Base-by-base conservation (phyloP, 352 stramenopile species). In the Phytopythium kandeliae region DNA sequence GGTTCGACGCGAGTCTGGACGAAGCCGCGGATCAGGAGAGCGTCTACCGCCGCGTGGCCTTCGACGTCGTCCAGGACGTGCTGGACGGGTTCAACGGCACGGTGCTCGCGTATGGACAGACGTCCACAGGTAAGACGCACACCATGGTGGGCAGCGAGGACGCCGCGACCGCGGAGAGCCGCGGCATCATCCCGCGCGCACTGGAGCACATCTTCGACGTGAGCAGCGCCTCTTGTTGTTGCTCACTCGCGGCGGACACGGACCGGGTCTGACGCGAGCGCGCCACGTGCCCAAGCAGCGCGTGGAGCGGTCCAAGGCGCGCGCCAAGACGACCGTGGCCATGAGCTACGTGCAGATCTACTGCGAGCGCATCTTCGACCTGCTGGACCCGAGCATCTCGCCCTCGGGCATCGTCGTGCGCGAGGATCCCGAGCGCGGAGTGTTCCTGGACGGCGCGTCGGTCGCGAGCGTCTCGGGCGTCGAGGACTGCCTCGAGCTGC, bases 341-440 rank as follows among this genome's bases (percentile, higher is more conserved):
- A 38, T 86, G 19, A 91, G 78, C 48, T 91, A 85, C 51, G 77
- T 87, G 31, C 74, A 91, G 68, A 85, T 91, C 37, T 91, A 91
- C 65, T 89, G 77, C 60, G 79, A 89, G 55, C 77, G 78, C n/a
- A 67, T 91, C 30, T 84, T 78, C 35, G 79, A 91, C 43, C 53
- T 91, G 49, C 62, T 89, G 17, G 67, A 71, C 30, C 75, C 76
- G 7, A 61, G 65, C 26, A 74, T 58, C 7, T 48, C 52, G 11
- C 59, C 65, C 3, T 67, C 59, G 28, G 71, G 63, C 51, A 81
- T 89, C n/a, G 38, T 81, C 26, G 67, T 89, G 22, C 69, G 74
- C 19, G 76, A 90, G 65, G 74, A 84, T 33, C 50, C 71, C 3
- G 74, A 89, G 34, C 63, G 70, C 13, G 76, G 76, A 10, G 74